Evolutionary conservation across 2,329 filamentous ascomycete genomes (phyloP), one percentile per base, ranked within the genome.

Genomic region (Fusarium annulatum): DNA sequence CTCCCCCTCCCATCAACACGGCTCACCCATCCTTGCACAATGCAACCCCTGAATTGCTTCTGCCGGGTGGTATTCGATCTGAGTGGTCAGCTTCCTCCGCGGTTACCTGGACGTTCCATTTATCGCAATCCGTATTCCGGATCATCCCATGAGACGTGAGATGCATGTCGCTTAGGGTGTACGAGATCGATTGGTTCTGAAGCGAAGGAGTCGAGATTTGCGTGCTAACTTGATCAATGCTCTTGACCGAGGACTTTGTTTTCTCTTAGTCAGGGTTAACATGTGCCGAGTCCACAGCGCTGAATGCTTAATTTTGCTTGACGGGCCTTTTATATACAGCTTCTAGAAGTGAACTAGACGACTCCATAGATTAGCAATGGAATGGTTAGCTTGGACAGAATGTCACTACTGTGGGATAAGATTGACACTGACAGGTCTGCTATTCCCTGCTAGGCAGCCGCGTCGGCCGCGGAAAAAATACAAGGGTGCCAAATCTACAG

Each of bases 311-410:
- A 58, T 36, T 58, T 49, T 51, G 14, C 14, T 5, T 2, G 14
- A 49, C 42, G 56, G 42, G n/a, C 42, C 42, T 7, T 28, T 51
- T 28, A 48, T 28, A 38, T 14, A 11, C 30, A 58, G 56, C 42
- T 58, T 58, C 56, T 51, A 51, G 56, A 38, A 58, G n/a, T 58
- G 33, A 38, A n/a, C 33, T 51, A 51, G 56, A 58, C 10, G 26
- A 30, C 33, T 9, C 41, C 33, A 48, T 49, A 38, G 23, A 49
- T 49, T 49, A 51, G 21, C 41, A 49, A 36, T 26, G 26, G 41
- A 57, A 34, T 36, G 11, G 2, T 9, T 23, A 49, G 16, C 30
- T 48, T 36, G 41, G 55, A 49, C 30, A 5, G 9, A 9, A 10
- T 30, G 28, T 30, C 28, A 30, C 28, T 30, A 30, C 18, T 42